Conservation (phyloP, 2,329 filamentous ascomycete genomes). For the Colletotrichum tabaci region DNA sequence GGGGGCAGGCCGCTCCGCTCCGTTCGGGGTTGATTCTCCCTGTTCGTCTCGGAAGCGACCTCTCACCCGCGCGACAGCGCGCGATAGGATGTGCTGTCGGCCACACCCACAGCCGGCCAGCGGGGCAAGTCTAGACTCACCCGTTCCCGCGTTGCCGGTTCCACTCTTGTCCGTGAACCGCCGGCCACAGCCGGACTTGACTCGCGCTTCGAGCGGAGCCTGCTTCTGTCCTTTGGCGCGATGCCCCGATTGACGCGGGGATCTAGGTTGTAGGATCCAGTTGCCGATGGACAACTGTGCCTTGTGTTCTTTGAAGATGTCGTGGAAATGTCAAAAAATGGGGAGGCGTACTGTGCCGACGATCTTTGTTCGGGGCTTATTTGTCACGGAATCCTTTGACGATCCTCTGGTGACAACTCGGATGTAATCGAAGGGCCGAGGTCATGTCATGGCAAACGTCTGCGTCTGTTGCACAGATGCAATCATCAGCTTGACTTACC, state of each 20-base stretch:
- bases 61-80: not conserved
- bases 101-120: slow-evolving; percentile 25
- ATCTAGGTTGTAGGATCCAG: slow-evolving; percentile 3
- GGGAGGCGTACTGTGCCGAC: slow-evolving; percentile 4
- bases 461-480: not conserved
- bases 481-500: not conserved
- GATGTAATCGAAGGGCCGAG: not conserved
- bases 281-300: not conserved
- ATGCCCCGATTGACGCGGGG: not conserved
- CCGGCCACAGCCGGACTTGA: slow-evolving; percentile 21
- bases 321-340: not conserved
- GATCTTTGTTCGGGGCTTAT: not conserved
- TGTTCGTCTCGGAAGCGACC: slow-evolving; percentile 3
- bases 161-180: slow-evolving; percentile 24
- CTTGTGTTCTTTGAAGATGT: not conserved
- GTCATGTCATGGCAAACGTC: not conserved
- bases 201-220: slow-evolving; percentile 10
- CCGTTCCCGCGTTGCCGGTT: slow-evolving; percentile 29
- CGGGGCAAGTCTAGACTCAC: slow-evolving; percentile 1
- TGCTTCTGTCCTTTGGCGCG: not conserved
- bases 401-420: not conserved
- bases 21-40: not conserved
- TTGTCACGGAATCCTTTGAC: slow-evolving; percentile 27
- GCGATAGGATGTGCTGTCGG: slow-evolving; percentile 16
- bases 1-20: slow-evolving; percentile 11